phyloP scores from a whole-genome alignment of 805 yeast genomes.

The Wickerhamomyces chambardii region DNA sequence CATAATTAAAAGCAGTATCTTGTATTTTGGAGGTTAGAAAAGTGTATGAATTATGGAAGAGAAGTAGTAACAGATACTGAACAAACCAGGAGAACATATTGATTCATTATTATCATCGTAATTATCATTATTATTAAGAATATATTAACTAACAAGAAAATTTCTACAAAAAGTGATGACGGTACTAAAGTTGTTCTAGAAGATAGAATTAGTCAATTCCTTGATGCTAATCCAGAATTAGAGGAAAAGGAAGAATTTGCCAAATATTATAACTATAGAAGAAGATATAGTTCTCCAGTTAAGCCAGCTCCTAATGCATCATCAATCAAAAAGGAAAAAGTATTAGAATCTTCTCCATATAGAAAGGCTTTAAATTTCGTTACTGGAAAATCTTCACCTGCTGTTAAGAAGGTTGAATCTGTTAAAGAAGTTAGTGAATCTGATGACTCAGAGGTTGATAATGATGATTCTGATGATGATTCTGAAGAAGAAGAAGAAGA shows the following conservation, averaged over 20 bases:
- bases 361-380: constrained; percentile 2
- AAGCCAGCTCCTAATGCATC: constrained; percentile 10
- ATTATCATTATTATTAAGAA: constrained; percentile 5
- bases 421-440: constrained; percentile 6
- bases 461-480: constrained; percentile 6
- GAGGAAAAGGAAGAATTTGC: constrained; percentile 12
- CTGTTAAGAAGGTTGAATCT: not conserved
- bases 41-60: no score
- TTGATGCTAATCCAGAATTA: constrained; percentile 22
- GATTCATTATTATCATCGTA: no score
- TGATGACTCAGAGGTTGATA: constrained; percentile 3
- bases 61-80: no score
- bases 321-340: not conserved
- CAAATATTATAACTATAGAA: constrained; percentile 17
- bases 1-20: no score
- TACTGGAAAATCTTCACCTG: no score
- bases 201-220: constrained; percentile 17
- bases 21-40: no score
- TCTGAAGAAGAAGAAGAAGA: constrained; percentile 12
- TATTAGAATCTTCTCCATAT: not conserved
- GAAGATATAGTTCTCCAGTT: constrained; percentile 16
- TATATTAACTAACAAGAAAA: constrained; percentile 2
- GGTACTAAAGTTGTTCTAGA: constrained; percentile 22
- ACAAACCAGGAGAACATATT: no score
- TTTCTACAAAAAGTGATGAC: constrained; percentile 10